These are phyloP conservation scores for Aspergillus nidulans DNA, from an alignment of 495 filamentous ascomycete genomes.

Conservation along the genomic window DNA sequence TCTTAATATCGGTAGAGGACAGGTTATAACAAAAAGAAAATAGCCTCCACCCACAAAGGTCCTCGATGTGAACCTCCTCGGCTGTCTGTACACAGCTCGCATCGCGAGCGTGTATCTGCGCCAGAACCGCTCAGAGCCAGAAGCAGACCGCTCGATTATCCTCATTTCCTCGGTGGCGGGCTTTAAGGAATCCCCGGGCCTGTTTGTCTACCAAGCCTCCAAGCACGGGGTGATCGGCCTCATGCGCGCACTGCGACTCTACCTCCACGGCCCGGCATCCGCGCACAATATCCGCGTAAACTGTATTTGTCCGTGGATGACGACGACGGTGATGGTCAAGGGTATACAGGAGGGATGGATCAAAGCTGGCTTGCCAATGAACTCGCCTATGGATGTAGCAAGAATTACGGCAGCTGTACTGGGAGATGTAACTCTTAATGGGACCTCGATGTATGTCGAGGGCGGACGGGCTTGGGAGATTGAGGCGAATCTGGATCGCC, in stretches of 20 bases:
- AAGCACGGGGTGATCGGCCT: conserved; percentile 9
- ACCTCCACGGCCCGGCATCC: neutral
- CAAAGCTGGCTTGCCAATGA: neutral
- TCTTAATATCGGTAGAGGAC: too few relatives aligned
- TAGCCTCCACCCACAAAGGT: conserved; percentile 4
- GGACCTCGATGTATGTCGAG: neutral
- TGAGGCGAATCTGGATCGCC: neutral
- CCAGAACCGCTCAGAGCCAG: neutral
- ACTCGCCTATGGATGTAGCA: conserved; percentile 2
- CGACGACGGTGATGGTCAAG: conserved; percentile 2
- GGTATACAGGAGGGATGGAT: conserved; percentile 3
- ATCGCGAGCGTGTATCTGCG: conserved; percentile 4
- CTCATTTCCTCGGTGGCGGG: conserved; percentile 7
- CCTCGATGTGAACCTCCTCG: conserved; percentile 5
- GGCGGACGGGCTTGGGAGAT: conserved; percentile 5
- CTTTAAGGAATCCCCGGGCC: neutral
- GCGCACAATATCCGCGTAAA: conserved; percentile 1
- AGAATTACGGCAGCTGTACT: neutral
- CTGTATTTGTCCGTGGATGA: conserved; percentile 9
- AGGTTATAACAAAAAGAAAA: too few relatives aligned
- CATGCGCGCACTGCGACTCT: conserved; percentile 6
- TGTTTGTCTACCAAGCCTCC: conserved; percentile 1
- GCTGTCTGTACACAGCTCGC: conserved; percentile 3
- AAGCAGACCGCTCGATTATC: too few relatives aligned
- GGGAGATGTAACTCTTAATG: neutral